These are phyloP conservation scores for Aspergillus sojae DNA, from an alignment of 2,329 filamentous ascomycete species.

Conservation along the genomic window DNA sequence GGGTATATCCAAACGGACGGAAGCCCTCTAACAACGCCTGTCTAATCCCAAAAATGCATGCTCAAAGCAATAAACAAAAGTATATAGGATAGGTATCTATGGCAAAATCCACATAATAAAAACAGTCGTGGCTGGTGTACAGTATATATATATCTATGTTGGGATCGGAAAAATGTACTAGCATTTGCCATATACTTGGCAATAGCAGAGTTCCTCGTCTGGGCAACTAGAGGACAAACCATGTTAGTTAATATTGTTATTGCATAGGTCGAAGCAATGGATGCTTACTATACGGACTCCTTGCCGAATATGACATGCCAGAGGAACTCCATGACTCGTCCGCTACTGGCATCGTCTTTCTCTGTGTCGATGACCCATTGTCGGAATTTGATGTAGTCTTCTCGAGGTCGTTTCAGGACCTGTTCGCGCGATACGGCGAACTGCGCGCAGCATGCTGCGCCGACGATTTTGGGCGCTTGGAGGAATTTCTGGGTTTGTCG, in stretches of 20 bases:
- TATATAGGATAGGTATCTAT: not conserved
- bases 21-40: not conserved
- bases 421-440: conserved; percentile 62
- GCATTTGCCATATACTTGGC: conserved; percentile 40
- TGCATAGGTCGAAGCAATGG: not conserved
- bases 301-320: conserved; percentile 63
- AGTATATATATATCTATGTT: not conserved
- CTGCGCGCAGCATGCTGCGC: conserved; percentile 66
- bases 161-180: conserved; percentile 10
- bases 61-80: not conserved
- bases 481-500: conserved; percentile 29
- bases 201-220: conserved; percentile 39
- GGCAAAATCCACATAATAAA: not conserved
- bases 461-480: conserved; percentile 54
- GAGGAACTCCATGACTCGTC: conserved; percentile 65
- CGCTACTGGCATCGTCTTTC: conserved; percentile 58
- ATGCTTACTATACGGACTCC: conserved; percentile 43
- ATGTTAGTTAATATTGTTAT: conserved; percentile 14
- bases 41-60: not conserved
- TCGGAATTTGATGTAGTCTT: conserved; percentile 60
- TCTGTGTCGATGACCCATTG: conserved; percentile 63
- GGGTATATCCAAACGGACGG: not conserved
- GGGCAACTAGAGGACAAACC: conserved; percentile 30
- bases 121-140: not conserved
- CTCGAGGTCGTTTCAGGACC: conserved; percentile 51